Conservation (phyloP, 1,284 basidiomycete genomes). For the Irpex rosettiformis region DNA sequence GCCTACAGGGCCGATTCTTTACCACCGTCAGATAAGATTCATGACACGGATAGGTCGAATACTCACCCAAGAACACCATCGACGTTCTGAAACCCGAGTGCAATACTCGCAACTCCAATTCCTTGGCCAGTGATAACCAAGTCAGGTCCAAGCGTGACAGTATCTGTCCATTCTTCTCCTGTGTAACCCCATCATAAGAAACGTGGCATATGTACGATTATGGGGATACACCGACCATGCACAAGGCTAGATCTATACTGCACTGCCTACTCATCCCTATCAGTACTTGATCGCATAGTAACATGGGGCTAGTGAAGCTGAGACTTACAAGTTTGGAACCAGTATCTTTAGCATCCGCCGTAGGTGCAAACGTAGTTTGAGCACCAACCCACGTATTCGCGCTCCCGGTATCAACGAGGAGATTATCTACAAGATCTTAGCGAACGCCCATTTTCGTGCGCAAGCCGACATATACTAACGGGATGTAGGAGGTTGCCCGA, state of each 20-base stretch:
- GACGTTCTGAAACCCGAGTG: conserved; percentile 34
- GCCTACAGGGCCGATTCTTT: background rate
- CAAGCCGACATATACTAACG: conserved; percentile 7
- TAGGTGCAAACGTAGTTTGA: conserved; percentile 34
- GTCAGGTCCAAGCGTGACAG: conserved; percentile 17
- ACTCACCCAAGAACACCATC: conserved; percentile 38
- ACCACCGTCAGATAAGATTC: background rate
- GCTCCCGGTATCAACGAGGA: conserved; percentile 29
- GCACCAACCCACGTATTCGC: conserved; percentile 70
- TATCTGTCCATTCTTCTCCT: conserved; percentile 12
- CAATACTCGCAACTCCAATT: conserved; percentile 36
- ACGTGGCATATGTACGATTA: background rate
- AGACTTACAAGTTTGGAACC: conserved; percentile 19
- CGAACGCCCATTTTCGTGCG: too few species aligned
- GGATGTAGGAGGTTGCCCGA: conserved; percentile 11
- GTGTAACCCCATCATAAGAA: background rate
- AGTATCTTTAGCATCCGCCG: conserved; percentile 38
- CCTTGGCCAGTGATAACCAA: conserved; percentile 34
- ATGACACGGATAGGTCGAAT: background rate
- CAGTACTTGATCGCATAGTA: too few species aligned
- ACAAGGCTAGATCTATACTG: background rate
- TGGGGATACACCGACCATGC: background rate
- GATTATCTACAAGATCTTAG: conserved; percentile 16
- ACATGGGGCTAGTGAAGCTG: background rate
- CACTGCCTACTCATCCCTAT: background rate